A percentile compares a stretch with the other conserved stretches of the same genome.
These are phyloP conservation scores for Pochonia chlamydosporia DNA, from an alignment of 2,329 filamentous ascomycete genomes.

Conservation along the genomic window DNA sequence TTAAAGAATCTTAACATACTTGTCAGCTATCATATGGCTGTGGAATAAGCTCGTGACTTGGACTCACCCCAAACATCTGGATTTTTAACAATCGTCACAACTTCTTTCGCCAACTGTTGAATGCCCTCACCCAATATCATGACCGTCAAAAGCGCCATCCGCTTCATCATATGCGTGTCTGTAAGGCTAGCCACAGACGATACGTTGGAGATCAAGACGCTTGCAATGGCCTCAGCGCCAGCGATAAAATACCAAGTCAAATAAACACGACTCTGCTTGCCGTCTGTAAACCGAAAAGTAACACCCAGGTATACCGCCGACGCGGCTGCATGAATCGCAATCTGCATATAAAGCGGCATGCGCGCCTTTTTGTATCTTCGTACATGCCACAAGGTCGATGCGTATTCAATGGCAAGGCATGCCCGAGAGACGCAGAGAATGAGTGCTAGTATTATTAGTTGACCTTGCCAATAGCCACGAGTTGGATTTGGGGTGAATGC, in stretches of 20 bases:
- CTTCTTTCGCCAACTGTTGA: slow-evolving; percentile 47
- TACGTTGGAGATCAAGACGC: slow-evolving; percentile 46
- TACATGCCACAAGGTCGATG: slow-evolving; percentile 37
- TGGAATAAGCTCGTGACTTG: neutral
- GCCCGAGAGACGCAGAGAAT: slow-evolving; percentile 48
- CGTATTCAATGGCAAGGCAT: slow-evolving; percentile 49
- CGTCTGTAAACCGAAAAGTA: slow-evolving; percentile 29
- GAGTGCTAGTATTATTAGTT: slow-evolving; percentile 21
- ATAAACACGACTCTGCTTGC: slow-evolving; percentile 28
- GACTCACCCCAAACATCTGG: slow-evolving; percentile 33
- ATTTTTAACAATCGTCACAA: slow-evolving; percentile 43
- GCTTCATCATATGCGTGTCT: slow-evolving; percentile 56
- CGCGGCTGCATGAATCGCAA: slow-evolving; percentile 26
- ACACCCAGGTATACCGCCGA: slow-evolving; percentile 35
- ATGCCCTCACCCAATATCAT: slow-evolving; percentile 63
- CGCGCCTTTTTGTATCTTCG: slow-evolving; percentile 32
- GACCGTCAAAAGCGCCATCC: slow-evolving; percentile 57
- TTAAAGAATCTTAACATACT: slow-evolving; percentile 13
- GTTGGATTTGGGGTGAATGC: neutral
- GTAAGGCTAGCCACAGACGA: slow-evolving; percentile 55
- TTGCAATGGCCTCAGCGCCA: slow-evolving; percentile 43
- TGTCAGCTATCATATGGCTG: slow-evolving; percentile 8
- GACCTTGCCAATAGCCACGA: neutral
- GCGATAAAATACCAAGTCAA: slow-evolving; percentile 49
- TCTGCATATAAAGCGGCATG: slow-evolving; percentile 29